Conservation (phyloP, 2,329 filamentous ascomycete species). For the Epichloe aotearoae region DNA sequence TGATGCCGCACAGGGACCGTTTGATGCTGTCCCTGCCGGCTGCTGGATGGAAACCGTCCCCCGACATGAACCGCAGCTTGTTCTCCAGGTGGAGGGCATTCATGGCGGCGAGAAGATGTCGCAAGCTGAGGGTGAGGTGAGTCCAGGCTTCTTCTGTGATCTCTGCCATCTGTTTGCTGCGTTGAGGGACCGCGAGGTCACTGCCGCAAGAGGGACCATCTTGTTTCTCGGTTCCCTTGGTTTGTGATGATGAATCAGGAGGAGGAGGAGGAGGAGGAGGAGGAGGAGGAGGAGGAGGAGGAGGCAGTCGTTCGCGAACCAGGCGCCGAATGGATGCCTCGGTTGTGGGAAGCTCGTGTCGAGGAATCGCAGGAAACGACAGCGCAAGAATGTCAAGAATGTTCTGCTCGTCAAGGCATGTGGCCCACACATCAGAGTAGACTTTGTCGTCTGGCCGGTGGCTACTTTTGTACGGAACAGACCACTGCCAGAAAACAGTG, state of each 20-base stretch:
- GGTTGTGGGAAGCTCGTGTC: conserved; percentile 4
- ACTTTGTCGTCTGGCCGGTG: conserved; percentile 7
- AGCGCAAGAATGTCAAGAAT: conserved; percentile 2
- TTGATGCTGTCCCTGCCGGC: conserved; percentile 5
- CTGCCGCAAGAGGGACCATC: neutral
- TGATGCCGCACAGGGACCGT: conserved; percentile 4
- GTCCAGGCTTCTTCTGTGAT: conserved; percentile 9
- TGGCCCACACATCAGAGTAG: conserved; percentile 8
- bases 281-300: neutral
- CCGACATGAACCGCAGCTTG: conserved; percentile 5
- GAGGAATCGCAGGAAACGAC: conserved; percentile 4
- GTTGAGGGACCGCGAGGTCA: neutral
- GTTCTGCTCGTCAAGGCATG: neutral
- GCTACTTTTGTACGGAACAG: conserved; percentile 9
- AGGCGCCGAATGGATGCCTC: conserved; percentile 7
- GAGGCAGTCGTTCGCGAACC: conserved; percentile 4
- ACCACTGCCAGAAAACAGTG: conserved; percentile 9
- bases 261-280: neutral
- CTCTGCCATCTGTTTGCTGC: neutral
- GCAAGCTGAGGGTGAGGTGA: conserved; percentile 1
- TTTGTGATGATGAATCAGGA: neutral
- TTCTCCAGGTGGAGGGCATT: conserved; percentile 7
- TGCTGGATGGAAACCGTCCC: conserved; percentile 6
- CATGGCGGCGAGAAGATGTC: conserved; percentile 6
- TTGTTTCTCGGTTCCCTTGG: neutral